A percentile compares a stretch with the other conserved stretches of the same genome.
Evolutionary conservation across 108 stramenopile genomes (phyloP).

Genomic region (Schizochytrium sp.): DNA sequence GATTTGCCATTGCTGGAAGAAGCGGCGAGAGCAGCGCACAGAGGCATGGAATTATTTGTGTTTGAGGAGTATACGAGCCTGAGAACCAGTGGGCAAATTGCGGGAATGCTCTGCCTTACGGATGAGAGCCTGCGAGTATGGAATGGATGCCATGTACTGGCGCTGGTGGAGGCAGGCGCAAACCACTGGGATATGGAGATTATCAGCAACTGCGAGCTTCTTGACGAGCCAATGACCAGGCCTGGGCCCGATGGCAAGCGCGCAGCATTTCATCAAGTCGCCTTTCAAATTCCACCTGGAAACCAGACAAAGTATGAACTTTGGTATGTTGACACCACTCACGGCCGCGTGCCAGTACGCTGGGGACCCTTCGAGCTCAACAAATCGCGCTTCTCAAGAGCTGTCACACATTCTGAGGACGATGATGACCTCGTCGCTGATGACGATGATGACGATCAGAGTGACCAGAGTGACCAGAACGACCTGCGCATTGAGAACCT

Average conservation of each 20-base stretch:
- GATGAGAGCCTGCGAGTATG: background rate
- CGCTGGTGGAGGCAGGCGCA: conserved; percentile 20
- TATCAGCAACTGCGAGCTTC: conserved; percentile 38
- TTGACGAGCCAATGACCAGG: conserved; percentile 44
- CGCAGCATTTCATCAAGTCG: conserved; percentile 27
- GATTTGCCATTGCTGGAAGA: conserved; percentile 6
- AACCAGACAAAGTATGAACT: background rate
- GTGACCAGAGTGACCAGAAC: background rate
- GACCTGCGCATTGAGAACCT: background rate
- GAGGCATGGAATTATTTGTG: background rate
- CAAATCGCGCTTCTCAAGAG: background rate
- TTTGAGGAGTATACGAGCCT: conserved; percentile 39
- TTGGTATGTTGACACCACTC: conserved; percentile 35
- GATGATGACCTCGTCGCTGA: background rate
- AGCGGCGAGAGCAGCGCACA: background rate
- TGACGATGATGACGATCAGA: background rate
- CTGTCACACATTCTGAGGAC: background rate
- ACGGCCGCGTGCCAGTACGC: conserved; percentile 30
- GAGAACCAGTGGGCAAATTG: conserved; percentile 4
- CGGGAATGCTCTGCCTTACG: conserved; percentile 58
- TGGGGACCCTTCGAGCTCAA: conserved; percentile 21
- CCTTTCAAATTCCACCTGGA: conserved; percentile 19
- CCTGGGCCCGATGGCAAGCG: background rate
- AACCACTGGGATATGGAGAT: background rate
- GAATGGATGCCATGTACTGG: conserved; percentile 9